phyloP scores from a whole-genome alignment of 495 filamentous ascomycete species.

The Penicillium taxi region DNA sequence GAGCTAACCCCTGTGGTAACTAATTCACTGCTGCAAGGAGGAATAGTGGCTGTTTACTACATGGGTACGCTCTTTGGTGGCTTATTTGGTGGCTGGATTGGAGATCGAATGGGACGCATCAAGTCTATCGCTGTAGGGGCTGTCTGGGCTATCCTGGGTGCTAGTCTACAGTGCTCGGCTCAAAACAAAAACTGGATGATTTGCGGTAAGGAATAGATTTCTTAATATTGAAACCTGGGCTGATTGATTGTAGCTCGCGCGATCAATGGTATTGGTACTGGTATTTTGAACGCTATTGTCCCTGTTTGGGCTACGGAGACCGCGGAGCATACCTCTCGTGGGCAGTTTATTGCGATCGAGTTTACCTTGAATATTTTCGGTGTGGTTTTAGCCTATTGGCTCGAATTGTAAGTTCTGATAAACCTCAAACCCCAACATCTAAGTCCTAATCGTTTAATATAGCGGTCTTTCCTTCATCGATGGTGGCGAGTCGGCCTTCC shows the following conservation, averaged over 20 bases:
- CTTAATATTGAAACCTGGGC: not conserved
- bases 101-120: constrained; percentile 55
- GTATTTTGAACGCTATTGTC: constrained; percentile 62
- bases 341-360: constrained; percentile 64
- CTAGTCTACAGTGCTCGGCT: constrained; percentile 53
- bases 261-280: constrained; percentile 65
- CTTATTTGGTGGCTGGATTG: constrained; percentile 52
- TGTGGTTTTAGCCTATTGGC: constrained; percentile 65
- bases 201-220: constrained; percentile 36
- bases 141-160: constrained; percentile 51
- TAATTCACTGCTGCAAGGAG: constrained; percentile 56
- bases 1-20: constrained; percentile 46
- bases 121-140: constrained; percentile 52
- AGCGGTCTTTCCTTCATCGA: constrained; percentile 53
- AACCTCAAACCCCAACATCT: not conserved
- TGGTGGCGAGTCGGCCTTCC: constrained; percentile 45
- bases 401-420: constrained; percentile 53
- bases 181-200: constrained; percentile 65
- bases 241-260: constrained; percentile 42
- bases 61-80: constrained; percentile 57
- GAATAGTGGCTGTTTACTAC: constrained; percentile 64
- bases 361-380: constrained; percentile 70
- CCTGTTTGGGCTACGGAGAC: constrained; percentile 67
- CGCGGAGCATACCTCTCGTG: constrained; percentile 58
- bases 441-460: constrained; percentile 8